phyloP scores from a whole-genome alignment of 495 filamentous ascomycete genomes.

The Lepraria neglecta region DNA sequence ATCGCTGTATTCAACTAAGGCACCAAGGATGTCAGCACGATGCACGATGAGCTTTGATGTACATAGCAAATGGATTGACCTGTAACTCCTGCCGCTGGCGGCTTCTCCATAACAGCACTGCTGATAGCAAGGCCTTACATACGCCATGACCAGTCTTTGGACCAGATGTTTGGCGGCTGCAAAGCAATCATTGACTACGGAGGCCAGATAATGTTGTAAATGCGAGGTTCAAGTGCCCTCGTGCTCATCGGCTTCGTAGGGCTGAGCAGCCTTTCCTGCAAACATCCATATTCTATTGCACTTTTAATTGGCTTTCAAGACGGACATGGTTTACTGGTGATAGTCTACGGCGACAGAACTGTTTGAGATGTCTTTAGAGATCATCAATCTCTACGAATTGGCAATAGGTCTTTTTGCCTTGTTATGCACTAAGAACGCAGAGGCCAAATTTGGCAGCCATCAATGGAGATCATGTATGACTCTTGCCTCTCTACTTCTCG shows the following conservation, averaged over 20 bases:
- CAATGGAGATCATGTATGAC: background rate
- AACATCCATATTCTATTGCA: background rate
- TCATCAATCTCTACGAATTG: background rate
- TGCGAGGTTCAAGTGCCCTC: background rate
- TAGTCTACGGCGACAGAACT: background rate
- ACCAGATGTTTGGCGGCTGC: background rate
- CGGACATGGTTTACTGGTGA: background rate
- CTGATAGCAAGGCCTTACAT: constrained; percentile 4
- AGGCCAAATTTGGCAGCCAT: background rate
- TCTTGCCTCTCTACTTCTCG: background rate
- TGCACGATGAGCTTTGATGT: background rate
- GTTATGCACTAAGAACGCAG: background rate
- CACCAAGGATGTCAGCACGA: background rate
- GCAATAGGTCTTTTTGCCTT: background rate
- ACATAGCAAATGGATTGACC: constrained; percentile 4
- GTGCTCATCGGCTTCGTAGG: background rate
- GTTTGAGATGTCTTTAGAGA: background rate
- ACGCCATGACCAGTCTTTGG: constrained; percentile 17
- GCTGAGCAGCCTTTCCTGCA: background rate
- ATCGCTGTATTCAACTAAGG: constrained; percentile 67
- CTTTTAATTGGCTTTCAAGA: background rate
- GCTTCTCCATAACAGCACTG: constrained; percentile 21
- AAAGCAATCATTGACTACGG: background rate
- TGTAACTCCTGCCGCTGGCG: constrained; percentile 15
- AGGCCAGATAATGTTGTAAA: background rate